phyloP scores from a whole-genome alignment of 2,329 filamentous ascomycete genomes.

The Xylariaceae sp. region DNA sequence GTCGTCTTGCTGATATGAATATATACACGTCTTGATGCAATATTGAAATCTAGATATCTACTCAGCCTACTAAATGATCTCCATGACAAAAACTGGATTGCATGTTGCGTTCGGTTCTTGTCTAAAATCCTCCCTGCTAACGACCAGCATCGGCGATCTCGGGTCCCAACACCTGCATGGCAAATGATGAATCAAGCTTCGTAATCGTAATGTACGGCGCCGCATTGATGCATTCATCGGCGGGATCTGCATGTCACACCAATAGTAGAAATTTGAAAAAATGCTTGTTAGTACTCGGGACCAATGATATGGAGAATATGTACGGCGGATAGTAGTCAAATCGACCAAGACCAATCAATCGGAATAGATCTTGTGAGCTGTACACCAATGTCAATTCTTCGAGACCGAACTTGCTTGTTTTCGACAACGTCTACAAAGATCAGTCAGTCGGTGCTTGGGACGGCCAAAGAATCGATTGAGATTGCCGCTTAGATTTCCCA shows the following conservation, averaged over 20 bases:
- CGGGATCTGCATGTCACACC: slow-evolving; percentile 9
- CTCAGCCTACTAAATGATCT: neutral
- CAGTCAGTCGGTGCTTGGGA: slow-evolving; percentile 1
- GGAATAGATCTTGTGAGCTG: too few species aligned
- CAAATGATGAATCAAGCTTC: neutral
- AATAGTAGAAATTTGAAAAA: slow-evolving; percentile 1
- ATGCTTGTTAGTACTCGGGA: neutral
- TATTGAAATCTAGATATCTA: too few species aligned
- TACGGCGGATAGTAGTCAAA: neutral
- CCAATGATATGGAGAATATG: neutral
- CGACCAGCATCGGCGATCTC: neutral
- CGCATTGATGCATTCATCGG: neutral
- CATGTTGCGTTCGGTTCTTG: neutral
- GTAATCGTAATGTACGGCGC: too few species aligned
- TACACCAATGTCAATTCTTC: too few species aligned
- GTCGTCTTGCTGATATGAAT: too few species aligned
- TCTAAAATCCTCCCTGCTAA: neutral
- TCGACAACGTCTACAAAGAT: slow-evolving; percentile 3
- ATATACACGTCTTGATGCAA: too few species aligned
- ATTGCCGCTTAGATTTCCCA: slow-evolving; percentile 15
- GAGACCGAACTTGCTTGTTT: slow-evolving; percentile 1
- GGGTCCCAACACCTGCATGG: too few species aligned
- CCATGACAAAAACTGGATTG: neutral
- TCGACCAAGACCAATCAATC: too few species aligned
- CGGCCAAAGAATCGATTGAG: neutral